Evolutionary conservation across 202 grass and related monocot genomes (phyloP).

Genomic region (Schoenoplectus tabernaemontani): DNA sequence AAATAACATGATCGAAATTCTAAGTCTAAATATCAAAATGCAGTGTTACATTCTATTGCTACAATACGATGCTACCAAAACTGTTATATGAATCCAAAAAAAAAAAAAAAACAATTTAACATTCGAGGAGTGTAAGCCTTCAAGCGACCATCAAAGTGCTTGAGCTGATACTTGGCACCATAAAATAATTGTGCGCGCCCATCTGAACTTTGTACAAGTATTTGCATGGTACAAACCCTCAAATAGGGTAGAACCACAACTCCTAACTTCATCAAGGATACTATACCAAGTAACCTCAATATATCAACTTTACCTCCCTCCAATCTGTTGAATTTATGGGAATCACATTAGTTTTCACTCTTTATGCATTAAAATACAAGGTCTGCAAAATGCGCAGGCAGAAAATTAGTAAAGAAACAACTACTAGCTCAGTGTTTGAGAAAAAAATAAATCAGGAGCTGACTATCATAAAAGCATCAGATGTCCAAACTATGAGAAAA

Average conservation of each 20-base stretch:
- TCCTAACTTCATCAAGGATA: conserved; percentile 4
- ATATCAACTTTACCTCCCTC: not conserved
- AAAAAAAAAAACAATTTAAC: not conserved
- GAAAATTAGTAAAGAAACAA: not conserved
- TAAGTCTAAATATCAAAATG: not conserved
- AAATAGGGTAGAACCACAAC: not conserved
- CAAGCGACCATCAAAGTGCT: not conserved
- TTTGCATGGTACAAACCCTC: not conserved
- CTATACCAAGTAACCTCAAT: too few species aligned
- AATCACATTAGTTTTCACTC: not conserved
- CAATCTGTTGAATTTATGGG: not conserved
- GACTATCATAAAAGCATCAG: conserved; percentile 5
- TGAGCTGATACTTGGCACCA: not conserved
- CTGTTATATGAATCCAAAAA: not conserved
- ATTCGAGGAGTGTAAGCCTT: not conserved
- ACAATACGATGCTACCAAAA: not conserved
- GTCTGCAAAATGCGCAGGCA: not conserved
- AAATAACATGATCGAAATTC: too few species aligned
- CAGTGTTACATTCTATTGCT: not conserved
- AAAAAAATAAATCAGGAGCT: not conserved
- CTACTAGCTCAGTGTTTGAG: not conserved
- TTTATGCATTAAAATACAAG: not conserved
- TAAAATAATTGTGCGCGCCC: not conserved
- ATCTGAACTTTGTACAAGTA: not conserved
- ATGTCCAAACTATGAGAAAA: not conserved